Base-by-base conservation (phyloP, 2,329 filamentous ascomycete species). In the Alternaria sp. region DNA sequence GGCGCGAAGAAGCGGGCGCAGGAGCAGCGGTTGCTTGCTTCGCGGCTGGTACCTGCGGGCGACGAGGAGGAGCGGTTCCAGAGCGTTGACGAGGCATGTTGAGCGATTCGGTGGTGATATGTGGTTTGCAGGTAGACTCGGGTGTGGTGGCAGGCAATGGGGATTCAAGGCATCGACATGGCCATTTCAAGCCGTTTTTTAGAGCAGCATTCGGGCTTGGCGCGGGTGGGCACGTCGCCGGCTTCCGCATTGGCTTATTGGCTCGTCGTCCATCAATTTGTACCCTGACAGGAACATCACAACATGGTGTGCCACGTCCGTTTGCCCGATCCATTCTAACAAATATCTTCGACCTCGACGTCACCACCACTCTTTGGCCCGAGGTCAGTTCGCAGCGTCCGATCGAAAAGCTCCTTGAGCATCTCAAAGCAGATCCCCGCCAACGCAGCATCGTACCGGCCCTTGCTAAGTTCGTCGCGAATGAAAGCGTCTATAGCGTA, bases 401-500 rank as follows among this genome's bases (percentile, higher is more conserved):
- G 85, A 0, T 88, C 89, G 80, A 97, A 97, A 63, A 97, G 75
- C 83, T 97, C 94, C 15, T 96, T 84, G 72, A 97, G 81, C 79
- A 97, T 91, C 84, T 97, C 92, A 77, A 97, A 97, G 82, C 94
- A 97, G 37, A 95, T 87, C 76, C 94, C 95, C 5, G 90, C 89
- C 61, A 97, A 86, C 20, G 92, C 93, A 1, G 94, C 92, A 78
- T 97, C 94, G 75, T 97, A 97, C 25, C 94, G 87, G n/a, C 94
- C 94, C 82, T 97, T 97, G 80, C 91, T 94, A 63, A 96, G 84
- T 83, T 97, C 94, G 75, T 97, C 94, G 18, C 94, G 87, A 78
- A 97, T 96, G 77, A 97, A 97, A 6, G 94, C 94, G 83, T 97
- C 86, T 87, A 41, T 21, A 53, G 5, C 49, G 20, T 21, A 65